A percentile compares a stretch with the other conserved stretches of the same genome.
These are phyloP conservation scores for Nemania sp. DNA, from an alignment of 2,329 filamentous ascomycete species.

Conservation along the genomic window DNA sequence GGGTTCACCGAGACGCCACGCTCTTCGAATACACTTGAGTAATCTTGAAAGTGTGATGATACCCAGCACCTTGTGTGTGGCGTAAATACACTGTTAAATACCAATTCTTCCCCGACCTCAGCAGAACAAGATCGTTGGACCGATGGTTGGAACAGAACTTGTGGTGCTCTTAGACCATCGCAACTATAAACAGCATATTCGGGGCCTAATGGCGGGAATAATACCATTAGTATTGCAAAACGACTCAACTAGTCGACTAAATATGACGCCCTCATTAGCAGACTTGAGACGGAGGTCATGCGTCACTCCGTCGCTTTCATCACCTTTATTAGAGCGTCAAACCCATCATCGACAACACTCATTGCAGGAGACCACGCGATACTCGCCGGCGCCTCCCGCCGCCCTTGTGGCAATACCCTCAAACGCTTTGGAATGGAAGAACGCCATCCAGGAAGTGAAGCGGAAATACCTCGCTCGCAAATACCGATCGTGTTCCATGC, in stretches of 20 bases:
- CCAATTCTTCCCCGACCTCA: background rate
- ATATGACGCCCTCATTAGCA: conserved; percentile 22
- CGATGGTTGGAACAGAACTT: background rate
- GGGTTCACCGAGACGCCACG: conserved; percentile 11
- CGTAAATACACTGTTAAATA: background rate
- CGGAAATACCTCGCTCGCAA: conserved; percentile 62
- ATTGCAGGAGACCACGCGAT: conserved; percentile 41
- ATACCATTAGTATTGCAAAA: conserved; percentile 47
- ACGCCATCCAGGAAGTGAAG: conserved; percentile 65
- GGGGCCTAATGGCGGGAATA: conserved; percentile 44
- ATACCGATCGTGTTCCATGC: conserved; percentile 65
- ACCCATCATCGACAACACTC: conserved; percentile 49
- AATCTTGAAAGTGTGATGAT: background rate
- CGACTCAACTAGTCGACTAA: conserved; percentile 33
- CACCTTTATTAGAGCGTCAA: conserved; percentile 21
- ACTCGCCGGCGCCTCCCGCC: conserved; percentile 42
- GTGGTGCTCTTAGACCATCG: background rate
- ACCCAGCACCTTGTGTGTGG: background rate
- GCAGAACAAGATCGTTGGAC: background rate
- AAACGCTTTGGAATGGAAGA: conserved; percentile 64
- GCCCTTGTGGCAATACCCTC: conserved; percentile 55
- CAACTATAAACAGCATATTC: conserved; percentile 4
- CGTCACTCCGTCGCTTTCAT: conserved; percentile 27
- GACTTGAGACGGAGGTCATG: conserved; percentile 38
- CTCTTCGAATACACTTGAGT: background rate